Evolutionary conservation across 2,329 filamentous ascomycete genomes (phyloP).

Genomic region (Pseudogymnoascus sp.): DNA sequence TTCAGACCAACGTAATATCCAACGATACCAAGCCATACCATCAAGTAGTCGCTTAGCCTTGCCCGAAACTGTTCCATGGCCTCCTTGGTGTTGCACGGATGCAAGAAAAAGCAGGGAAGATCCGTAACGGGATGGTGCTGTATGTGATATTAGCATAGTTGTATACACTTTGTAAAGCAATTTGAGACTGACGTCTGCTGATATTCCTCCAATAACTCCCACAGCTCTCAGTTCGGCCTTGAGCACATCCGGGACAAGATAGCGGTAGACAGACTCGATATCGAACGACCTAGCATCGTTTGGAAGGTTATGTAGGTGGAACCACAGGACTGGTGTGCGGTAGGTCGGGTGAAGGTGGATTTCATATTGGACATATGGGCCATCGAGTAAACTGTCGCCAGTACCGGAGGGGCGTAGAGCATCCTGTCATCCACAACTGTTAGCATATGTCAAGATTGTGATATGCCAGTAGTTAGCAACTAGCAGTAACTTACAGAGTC

Average conservation of each 20-base stretch:
- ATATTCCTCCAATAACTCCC: slow-evolving; percentile 65
- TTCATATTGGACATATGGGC: slow-evolving; percentile 49
- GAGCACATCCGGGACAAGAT: slow-evolving; percentile 59
- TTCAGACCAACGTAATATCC: slow-evolving; percentile 72
- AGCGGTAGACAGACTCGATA: slow-evolving; percentile 62
- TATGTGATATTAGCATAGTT: slow-evolving; percentile 9
- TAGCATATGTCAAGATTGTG: slow-evolving; percentile 18
- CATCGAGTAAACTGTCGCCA: background rate
- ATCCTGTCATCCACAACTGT: background rate
- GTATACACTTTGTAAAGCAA: background rate
- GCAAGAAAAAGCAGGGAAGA: slow-evolving; percentile 77
- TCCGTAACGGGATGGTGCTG: slow-evolving; percentile 65
- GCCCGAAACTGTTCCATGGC: slow-evolving; percentile 59
- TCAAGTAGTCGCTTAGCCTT: slow-evolving; percentile 61
- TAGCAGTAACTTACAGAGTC: slow-evolving; percentile 21
- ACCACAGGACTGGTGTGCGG: slow-evolving; percentile 67
- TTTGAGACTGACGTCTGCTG: slow-evolving; percentile 58
- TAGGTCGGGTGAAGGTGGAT: slow-evolving; percentile 70
- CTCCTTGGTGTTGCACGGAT: slow-evolving; percentile 82
- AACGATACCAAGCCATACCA: slow-evolving; percentile 82
- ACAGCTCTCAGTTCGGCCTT: slow-evolving; percentile 51
- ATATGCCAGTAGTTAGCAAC: slow-evolving; percentile 2
- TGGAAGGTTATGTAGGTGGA: slow-evolving; percentile 53
- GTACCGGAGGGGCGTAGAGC: background rate
- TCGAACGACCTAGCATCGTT: slow-evolving; percentile 48